phyloP scores from a whole-genome alignment of 768 basidiomycete species.

The Clitopilus hobsonii region DNA sequence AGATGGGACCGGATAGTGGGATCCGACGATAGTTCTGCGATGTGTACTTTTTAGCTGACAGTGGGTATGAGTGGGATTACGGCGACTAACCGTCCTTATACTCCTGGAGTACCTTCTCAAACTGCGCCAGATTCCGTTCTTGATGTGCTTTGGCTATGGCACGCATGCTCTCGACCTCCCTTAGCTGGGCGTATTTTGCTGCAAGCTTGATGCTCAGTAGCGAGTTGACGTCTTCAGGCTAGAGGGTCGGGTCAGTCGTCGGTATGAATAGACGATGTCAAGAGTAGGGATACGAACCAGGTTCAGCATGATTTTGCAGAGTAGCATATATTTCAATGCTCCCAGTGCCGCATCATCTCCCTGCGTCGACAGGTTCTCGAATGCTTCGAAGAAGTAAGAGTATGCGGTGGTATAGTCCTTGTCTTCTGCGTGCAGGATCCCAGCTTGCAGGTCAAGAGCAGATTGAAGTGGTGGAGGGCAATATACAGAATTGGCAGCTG shows the following conservation, averaged over 20 bases:
- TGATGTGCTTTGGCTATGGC: constrained; percentile 93
- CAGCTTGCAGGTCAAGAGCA: constrained; percentile 48
- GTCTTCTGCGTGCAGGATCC: constrained; percentile 92
- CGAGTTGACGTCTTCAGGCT: constrained; percentile 93
- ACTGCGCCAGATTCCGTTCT: constrained; percentile 83
- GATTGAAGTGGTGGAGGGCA: constrained; percentile 50
- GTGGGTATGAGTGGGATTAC: too few relatives aligned
- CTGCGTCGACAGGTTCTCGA: constrained; percentile 80
- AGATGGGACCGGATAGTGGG: constrained; percentile 95
- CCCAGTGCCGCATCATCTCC: constrained; percentile 74
- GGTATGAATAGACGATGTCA: not conserved
- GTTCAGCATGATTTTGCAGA: constrained; percentile 98
- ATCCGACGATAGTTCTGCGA: constrained; percentile 96
- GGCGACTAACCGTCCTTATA: constrained; percentile 66
- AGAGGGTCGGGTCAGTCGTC: not conserved
- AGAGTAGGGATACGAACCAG: constrained; percentile 45
- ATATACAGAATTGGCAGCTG: constrained; percentile 94
- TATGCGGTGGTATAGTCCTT: constrained; percentile 97
- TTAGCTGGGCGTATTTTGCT: constrained; percentile 77
- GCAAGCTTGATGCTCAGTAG: constrained; percentile 86
- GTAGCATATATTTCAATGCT: constrained; percentile 95
- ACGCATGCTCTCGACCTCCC: constrained; percentile 95
- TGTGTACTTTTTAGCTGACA: too few relatives aligned
- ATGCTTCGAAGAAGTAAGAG: constrained; percentile 96
- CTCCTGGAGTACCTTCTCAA: constrained; percentile 82